Conservation (phyloP, 2,329 filamentous ascomycete species). For the Sporothrix inflata region DNA sequence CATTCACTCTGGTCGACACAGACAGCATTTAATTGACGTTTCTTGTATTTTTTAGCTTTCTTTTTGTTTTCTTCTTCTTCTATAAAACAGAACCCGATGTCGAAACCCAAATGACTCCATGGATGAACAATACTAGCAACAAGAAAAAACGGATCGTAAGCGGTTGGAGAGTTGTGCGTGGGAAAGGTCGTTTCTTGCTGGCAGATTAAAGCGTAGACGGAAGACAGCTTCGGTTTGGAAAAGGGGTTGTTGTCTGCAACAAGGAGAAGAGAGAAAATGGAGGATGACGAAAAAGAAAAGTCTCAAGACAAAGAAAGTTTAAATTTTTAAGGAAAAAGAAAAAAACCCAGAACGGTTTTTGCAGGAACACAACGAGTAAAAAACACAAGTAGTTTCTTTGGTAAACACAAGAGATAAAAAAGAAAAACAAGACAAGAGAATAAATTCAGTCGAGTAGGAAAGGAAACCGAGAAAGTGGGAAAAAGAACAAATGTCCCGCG, state of each 20-base stretch:
- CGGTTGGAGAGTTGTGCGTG: background rate
- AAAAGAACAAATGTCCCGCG: slow-evolving; percentile 9
- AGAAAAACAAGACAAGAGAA: background rate
- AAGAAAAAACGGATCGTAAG: slow-evolving; percentile 1
- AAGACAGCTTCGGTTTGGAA: background rate
- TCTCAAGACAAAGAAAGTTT: background rate
- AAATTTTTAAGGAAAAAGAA: background rate
- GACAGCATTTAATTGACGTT: background rate
- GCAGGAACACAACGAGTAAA: background rate
- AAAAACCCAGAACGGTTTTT: background rate
- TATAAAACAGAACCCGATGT: slow-evolving; percentile 20
- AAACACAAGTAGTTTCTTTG: background rate
- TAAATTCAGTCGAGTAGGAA: background rate
- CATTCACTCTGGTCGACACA: background rate
- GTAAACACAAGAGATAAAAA: background rate
- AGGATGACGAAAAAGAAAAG: background rate
- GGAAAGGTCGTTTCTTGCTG: background rate
- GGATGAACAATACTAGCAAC: slow-evolving; percentile 1
- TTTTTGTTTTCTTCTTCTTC: slow-evolving; percentile 3
- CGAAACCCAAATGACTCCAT: slow-evolving; percentile 13
- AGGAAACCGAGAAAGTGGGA: background rate
- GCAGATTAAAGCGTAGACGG: background rate
- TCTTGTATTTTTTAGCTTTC: background rate
- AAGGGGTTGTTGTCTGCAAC: background rate
- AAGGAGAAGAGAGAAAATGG: background rate